Evolutionary conservation across 2,329 filamentous ascomycete genomes (phyloP).

Genomic region (Graphium sp.): DNA sequence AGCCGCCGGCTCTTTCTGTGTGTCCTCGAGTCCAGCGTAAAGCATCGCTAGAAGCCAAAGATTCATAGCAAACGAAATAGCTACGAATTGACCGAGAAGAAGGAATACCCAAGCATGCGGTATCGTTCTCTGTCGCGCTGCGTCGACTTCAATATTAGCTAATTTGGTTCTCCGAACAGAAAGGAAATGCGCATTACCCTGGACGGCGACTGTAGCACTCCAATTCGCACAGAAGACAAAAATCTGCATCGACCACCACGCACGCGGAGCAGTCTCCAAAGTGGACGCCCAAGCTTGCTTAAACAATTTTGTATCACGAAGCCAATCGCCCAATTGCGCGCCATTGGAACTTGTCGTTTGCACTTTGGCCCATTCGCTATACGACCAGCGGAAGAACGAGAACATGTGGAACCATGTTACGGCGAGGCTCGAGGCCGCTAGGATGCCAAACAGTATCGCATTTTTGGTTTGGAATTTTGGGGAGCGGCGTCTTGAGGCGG

Average conservation of each 20-base stretch:
- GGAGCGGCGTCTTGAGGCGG: too few relatives aligned
- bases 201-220: slow-evolving; percentile 11
- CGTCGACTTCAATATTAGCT: not conserved
- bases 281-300: slow-evolving; percentile 12
- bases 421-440: too few relatives aligned
- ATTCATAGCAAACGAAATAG: slow-evolving; percentile 12
- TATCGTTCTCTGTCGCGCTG: slow-evolving; percentile 8
- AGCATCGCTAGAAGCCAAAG: slow-evolving; percentile 11
- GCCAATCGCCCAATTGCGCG: slow-evolving; percentile 10
- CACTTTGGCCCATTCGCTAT: slow-evolving; percentile 3
- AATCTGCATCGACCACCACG: slow-evolving; percentile 13
- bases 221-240: slow-evolving; percentile 11
- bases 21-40: slow-evolving; percentile 2
- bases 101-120: slow-evolving; percentile 10
- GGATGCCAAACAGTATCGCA: too few relatives aligned
- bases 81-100: slow-evolving; percentile 11
- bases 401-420: too few relatives aligned
- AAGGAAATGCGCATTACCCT: slow-evolving; percentile 7
- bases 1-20: too few relatives aligned
- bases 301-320: slow-evolving; percentile 11
- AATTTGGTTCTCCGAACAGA: not conserved
- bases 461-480: too few relatives aligned
- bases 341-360: not conserved
- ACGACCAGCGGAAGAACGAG: too few relatives aligned
- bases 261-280: slow-evolving; percentile 8